A percentile compares a stretch with the other conserved stretches of the same genome.
Conservation (phyloP, 2,329 filamentous ascomycete species). For the Coniella vitis region DNA sequence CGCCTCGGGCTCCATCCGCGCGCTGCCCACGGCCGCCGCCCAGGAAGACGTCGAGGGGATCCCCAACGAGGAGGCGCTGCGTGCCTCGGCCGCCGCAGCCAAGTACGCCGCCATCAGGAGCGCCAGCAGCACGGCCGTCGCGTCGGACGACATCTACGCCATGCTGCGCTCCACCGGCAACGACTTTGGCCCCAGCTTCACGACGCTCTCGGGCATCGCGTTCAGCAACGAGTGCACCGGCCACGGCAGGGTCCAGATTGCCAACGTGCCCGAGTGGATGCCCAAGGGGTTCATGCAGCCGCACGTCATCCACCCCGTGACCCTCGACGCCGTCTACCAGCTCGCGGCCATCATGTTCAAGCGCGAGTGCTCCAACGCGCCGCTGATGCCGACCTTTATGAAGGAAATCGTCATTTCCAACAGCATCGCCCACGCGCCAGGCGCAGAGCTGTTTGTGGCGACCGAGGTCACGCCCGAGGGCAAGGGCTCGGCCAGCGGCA, state of each 20-base stretch:
- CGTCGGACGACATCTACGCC: neutral
- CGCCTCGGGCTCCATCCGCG: neutral
- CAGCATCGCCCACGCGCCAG: conserved; percentile 5
- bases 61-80: neutral
- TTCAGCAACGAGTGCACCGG: neutral
- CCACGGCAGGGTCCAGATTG: neutral
- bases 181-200: conserved; percentile 8
- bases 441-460: conserved; percentile 14
- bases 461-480: conserved; percentile 3
- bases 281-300: conserved; percentile 2
- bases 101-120: conserved; percentile 1
- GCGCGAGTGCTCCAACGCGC: conserved; percentile 9
- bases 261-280: neutral
- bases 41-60: neutral
- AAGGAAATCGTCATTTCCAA: conserved; percentile 9
- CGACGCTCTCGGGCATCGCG: neutral
- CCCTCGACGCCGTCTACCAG: conserved; percentile 5
- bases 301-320: conserved; percentile 2
- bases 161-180: conserved; percentile 4
- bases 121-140: neutral
- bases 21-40: neutral
- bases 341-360: neutral
- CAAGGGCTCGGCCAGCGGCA: neutral
- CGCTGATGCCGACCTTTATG: conserved; percentile 13
- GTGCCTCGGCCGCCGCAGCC: neutral